These are phyloP conservation scores for Shiraia bambusicola DNA, from an alignment of 2,329 filamentous ascomycete species.

Conservation along the genomic window DNA sequence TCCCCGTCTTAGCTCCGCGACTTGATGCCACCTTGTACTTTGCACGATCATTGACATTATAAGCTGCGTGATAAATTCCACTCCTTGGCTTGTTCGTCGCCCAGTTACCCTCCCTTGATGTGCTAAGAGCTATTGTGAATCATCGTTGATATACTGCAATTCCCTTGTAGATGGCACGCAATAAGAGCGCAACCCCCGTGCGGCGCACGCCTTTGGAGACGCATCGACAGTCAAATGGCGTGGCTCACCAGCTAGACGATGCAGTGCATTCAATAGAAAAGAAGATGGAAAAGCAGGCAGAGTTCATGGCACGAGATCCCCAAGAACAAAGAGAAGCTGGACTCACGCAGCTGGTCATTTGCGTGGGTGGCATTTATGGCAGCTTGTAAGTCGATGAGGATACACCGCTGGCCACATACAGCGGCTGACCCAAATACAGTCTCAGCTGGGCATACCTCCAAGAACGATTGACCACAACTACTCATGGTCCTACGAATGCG, in stretches of 20 bases:
- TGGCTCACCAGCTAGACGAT: slow-evolving; percentile 23
- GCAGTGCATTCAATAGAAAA: slow-evolving; percentile 33
- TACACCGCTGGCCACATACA: not conserved
- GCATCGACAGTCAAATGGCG: slow-evolving; percentile 24
- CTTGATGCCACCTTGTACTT: slow-evolving; percentile 38
- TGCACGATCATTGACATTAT: not conserved
- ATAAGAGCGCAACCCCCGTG: slow-evolving; percentile 24
- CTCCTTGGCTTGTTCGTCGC: slow-evolving; percentile 1
- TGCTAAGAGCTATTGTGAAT: not conserved
- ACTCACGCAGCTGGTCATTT: slow-evolving; percentile 74
- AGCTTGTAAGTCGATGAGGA: slow-evolving; percentile 69
- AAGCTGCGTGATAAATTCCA: slow-evolving; percentile 8
- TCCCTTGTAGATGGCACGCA: slow-evolving; percentile 29
- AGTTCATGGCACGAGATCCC: slow-evolving; percentile 35
- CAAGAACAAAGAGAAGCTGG: slow-evolving; percentile 53
- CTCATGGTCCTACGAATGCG: slow-evolving; percentile 65
- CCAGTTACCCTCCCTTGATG: not conserved
- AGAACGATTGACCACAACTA: slow-evolving; percentile 93
- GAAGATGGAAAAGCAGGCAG: slow-evolving; percentile 34
- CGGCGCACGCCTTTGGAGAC: slow-evolving; percentile 33
- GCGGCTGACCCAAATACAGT: slow-evolving; percentile 45
- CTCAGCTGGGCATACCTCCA: slow-evolving; percentile 95
- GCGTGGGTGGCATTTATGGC: slow-evolving; percentile 92
- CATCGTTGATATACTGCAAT: not conserved
- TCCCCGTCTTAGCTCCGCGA: slow-evolving; percentile 30